Base-by-base conservation (phyloP, 2,329 filamentous ascomycete genomes). In the Aspergillus latus region DNA sequence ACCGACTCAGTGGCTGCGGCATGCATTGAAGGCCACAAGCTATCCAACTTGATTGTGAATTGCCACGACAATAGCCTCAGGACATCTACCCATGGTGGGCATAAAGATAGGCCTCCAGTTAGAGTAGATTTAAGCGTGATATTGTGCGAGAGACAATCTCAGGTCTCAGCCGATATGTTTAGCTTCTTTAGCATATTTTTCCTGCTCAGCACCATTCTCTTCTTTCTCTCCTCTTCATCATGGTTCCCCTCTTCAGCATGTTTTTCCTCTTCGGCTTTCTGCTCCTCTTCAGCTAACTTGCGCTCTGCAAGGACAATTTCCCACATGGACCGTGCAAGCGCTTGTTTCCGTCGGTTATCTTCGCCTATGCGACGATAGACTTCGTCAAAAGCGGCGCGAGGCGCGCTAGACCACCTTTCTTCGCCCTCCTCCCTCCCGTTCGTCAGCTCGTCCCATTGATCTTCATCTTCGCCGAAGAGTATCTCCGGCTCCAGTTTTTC, bases 401-500 rank as follows among this genome's bases (percentile, higher is more conserved):
- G 43, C 30, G 54, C 61, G n/a, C 56, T 45, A 30, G 59, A 39
- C 72, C 72, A 74, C 21, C 61, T 59, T 16, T 52, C 52, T 9
- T 30, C 30, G 13, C 21, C 21, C 21, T 21, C 39, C 21, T 70
- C 66, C 26, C 52, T 7, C 3, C 62, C 54, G 16, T 51, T 55
- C 13, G 72, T 68, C 42, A 77, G 58, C 8, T 32, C 28, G 60
- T 78, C 76, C 76, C 76, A 78, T 1, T 57, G 26, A 49, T 78
- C 76, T 60, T 78, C 76, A 45, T 72, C 72, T 36, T 68, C 56
- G 15, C 71, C 73, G 37, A 74, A 68, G 8, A 69, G 49, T 5
- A 71, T 30, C 5, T 71, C 70, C 1, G 52, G 16, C 29, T 70
- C 57, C 47, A 78, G 44, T n/a, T 64, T 61, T 4, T 73, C 62